A percentile compares a stretch with the other conserved stretches of the same genome.
phyloP scores from a whole-genome alignment of 345 rosid genomes.

The Gossypium australe region DNA sequence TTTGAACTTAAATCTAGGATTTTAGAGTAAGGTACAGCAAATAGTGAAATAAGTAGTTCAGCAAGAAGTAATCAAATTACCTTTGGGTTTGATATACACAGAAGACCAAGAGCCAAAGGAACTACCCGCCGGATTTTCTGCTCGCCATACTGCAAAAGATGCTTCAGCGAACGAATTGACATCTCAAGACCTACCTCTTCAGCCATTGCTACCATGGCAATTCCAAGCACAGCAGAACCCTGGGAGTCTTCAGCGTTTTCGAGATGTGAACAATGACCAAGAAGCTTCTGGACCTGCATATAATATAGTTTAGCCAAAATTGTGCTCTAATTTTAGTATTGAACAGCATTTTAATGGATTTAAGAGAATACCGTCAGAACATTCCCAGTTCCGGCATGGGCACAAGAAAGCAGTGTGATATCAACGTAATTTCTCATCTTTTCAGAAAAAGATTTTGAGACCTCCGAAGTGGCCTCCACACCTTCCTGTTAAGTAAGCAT shows the following conservation, averaged over 20 bases:
- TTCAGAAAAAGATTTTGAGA: slow-evolving; percentile 87
- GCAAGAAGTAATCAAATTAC: slow-evolving; percentile 27
- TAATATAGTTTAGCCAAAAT: background rate
- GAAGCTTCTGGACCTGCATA: slow-evolving; percentile 79
- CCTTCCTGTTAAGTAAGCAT: slow-evolving; percentile 49
- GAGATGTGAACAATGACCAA: slow-evolving; percentile 83
- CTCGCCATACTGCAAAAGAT: slow-evolving; percentile 91
- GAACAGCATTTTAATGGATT: slow-evolving; percentile 13
- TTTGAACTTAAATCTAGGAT: background rate
- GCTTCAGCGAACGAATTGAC: slow-evolving; percentile 92
- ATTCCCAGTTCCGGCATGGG: slow-evolving; percentile 96
- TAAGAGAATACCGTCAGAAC: slow-evolving; percentile 73
- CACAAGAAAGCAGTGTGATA: slow-evolving; percentile 91
- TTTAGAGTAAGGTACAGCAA: background rate
- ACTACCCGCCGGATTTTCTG: slow-evolving; percentile 83
- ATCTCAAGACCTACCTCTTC: slow-evolving; percentile 97
- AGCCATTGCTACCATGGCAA: slow-evolving; percentile 99
- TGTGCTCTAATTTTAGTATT: background rate
- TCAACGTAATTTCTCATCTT: slow-evolving; percentile 90
- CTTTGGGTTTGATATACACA: slow-evolving; percentile 97
- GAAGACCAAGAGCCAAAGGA: slow-evolving; percentile 96
- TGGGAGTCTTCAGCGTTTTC: slow-evolving; percentile 86
- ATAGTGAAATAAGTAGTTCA: background rate
- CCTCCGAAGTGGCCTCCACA: slow-evolving; percentile 94
- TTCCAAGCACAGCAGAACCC: slow-evolving; percentile 95